phyloP scores from a whole-genome alignment of 192 early-diverging fungal genomes.

The Coemansia sp. region DNA sequence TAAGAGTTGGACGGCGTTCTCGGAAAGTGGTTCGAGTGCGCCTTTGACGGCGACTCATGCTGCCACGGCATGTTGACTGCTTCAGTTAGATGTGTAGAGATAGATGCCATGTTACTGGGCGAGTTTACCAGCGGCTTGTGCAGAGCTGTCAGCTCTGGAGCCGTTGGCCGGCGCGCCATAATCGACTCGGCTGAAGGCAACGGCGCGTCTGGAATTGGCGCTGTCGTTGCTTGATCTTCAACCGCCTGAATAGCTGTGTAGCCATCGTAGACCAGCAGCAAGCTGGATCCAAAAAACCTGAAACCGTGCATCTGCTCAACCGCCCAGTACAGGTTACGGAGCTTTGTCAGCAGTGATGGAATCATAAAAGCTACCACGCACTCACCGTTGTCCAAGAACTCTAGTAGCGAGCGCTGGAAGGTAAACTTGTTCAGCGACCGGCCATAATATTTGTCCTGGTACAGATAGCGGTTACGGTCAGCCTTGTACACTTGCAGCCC shows the following conservation, averaged over 20 bases:
- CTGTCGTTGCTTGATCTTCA: conserved; percentile 4
- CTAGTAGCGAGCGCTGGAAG: conserved; percentile 73
- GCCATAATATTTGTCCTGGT: conserved; percentile 96
- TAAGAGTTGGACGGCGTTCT: conserved; percentile 14
- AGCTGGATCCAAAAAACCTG: conserved; percentile 87
- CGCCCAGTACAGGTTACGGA: conserved; percentile 71
- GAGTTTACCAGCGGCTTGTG: conserved; percentile 1
- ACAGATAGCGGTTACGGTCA: conserved; percentile 69
- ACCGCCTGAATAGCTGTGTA: conserved; percentile 26
- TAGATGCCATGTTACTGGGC: not conserved
- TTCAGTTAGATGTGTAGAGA: not conserved
- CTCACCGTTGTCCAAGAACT: conserved; percentile 87
- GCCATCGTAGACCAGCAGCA: conserved; percentile 94
- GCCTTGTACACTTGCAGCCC: conserved; percentile 96
- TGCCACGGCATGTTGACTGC: not conserved
- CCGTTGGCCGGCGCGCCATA: conserved; percentile 17
- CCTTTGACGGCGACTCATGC: conserved; percentile 21
- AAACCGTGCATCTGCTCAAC: conserved; percentile 76
- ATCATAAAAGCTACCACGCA: conserved; percentile 74
- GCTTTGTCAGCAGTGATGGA: conserved; percentile 73
- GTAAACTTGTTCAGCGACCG: conserved; percentile 76
- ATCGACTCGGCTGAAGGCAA: conserved; percentile 1
- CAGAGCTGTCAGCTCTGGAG: conserved; percentile 6
- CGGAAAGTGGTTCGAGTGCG: conserved; percentile 7
- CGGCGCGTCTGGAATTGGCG: conserved; percentile 13